Percentiles rank a stretch among this genome's conserved stretches.
Conservation (phyloP, 371 early-diverging fungal species). For the Sporodiniella umbellata region DNA sequence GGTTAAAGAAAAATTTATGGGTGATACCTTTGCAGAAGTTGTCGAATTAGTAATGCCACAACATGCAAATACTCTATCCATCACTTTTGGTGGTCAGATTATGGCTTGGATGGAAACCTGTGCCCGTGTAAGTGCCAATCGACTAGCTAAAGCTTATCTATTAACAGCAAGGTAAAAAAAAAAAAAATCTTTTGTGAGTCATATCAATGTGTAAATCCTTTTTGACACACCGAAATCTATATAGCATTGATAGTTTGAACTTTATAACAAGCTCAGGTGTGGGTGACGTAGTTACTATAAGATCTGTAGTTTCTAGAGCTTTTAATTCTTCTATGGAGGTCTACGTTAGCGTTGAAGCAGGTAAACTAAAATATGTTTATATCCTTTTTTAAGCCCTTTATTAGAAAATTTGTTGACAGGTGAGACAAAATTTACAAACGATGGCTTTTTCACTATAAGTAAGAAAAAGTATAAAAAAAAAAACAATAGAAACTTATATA, state of each 20-base stretch:
- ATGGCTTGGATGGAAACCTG: conserved; percentile 78
- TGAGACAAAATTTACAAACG: conserved; percentile 57
- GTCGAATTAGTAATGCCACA: conserved; percentile 73
- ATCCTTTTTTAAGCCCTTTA: not conserved
- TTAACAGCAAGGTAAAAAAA: conserved; percentile 58
- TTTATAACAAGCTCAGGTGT: conserved; percentile 53
- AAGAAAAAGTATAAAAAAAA: conserved; percentile 8
- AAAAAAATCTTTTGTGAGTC: conserved; percentile 8
- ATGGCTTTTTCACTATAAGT: conserved; percentile 60
- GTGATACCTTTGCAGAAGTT: conserved; percentile 61
- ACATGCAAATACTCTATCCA: conserved; percentile 68
- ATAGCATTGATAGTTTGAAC: conserved; percentile 50
- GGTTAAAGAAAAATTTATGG: conserved; percentile 32
- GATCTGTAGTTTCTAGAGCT: conserved; percentile 54
- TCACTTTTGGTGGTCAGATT: conserved; percentile 82
- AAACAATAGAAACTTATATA: not conserved
- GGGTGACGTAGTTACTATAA: conserved; percentile 59
- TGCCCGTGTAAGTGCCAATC: conserved; percentile 62
- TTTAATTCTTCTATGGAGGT: conserved; percentile 62
- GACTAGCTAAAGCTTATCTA: conserved; percentile 53
- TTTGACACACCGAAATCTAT: not conserved
- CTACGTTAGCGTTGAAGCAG: conserved; percentile 59
- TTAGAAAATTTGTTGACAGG: conserved; percentile 57
- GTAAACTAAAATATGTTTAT: conserved; percentile 10
- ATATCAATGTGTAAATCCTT: conserved; percentile 1